Conservation (phyloP, 2,329 filamentous ascomycete species). For the Stenocarpella maydis region DNA sequence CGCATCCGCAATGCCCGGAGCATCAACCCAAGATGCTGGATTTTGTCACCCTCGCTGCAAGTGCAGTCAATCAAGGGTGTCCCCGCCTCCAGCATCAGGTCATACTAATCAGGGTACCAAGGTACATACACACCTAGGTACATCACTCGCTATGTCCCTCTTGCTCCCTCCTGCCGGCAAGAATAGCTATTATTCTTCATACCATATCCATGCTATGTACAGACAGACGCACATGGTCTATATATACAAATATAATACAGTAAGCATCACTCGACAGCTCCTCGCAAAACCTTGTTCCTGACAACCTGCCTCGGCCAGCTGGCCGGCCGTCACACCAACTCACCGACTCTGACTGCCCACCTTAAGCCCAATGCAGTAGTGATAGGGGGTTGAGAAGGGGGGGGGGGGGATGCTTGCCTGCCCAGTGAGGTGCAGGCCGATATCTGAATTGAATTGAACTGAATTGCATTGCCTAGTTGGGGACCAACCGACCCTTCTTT, state of each 20-base stretch:
- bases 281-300: conserved; percentile 12
- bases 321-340: conserved; percentile 18
- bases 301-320: background rate
- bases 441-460: conserved; percentile 3
- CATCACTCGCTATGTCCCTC: background rate
- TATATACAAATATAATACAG: background rate
- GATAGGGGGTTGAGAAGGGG: background rate
- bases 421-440: conserved; percentile 28
- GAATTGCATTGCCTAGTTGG: conserved; percentile 5
- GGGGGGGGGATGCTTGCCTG: conserved; percentile 1
- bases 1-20: background rate
- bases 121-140: background rate
- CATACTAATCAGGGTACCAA: background rate
- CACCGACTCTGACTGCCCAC: background rate
- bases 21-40: background rate
- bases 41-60: background rate
- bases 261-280: conserved; percentile 21
- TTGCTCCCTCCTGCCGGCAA: background rate
- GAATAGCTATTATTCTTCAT: background rate
- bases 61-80: background rate
- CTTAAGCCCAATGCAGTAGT: conserved; percentile 13
- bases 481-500: conserved; percentile 13
- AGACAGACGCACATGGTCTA: background rate
- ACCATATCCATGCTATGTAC: too few relatives aligned
- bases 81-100: background rate